A percentile compares a stretch with the other conserved stretches of the same genome.
Evolutionary conservation across 2,329 filamentous ascomycete genomes (phyloP).

Genomic region (Alternaria atra): DNA sequence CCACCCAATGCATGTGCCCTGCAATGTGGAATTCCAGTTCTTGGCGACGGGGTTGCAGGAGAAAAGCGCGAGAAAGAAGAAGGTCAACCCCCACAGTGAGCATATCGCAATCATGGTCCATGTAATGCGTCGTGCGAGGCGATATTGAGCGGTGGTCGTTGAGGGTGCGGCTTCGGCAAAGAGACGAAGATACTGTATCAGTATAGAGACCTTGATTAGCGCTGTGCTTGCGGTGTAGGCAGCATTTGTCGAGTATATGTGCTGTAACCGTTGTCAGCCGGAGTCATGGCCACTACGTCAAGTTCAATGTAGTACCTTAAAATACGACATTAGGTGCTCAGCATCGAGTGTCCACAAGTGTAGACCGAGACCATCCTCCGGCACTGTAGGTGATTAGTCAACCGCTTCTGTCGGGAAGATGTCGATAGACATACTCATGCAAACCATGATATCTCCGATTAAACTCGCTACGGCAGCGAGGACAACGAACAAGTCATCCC

Average conservation of each 20-base stretch:
- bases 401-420: neutral
- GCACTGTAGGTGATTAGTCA: constrained; percentile 36
- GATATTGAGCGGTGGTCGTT: constrained; percentile 16
- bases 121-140: constrained; percentile 28
- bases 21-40: constrained; percentile 36
- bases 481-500: constrained; percentile 48
- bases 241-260: constrained; percentile 43
- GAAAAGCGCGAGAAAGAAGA: constrained; percentile 43
- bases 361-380: constrained; percentile 43
- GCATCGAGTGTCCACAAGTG: constrained; percentile 41
- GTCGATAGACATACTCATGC: constrained; percentile 37
- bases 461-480: constrained; percentile 36
- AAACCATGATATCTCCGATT: constrained; percentile 41
- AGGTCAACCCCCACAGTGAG: constrained; percentile 43
- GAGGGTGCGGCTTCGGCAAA: constrained; percentile 36
- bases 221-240: constrained; percentile 44
- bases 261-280: constrained; percentile 22
- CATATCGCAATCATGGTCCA: constrained; percentile 33
- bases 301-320: constrained; percentile 32
- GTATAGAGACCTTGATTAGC: constrained; percentile 50
- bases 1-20: constrained; percentile 46
- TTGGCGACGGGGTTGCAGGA: constrained; percentile 41
- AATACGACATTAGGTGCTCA: constrained; percentile 32
- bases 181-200: constrained; percentile 50
- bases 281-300: too few species aligned